Percentiles rank a stretch among this genome's conserved stretches.
phyloP scores from a whole-genome alignment of 306 rosid genomes.

The Acmispon strigosus region DNA sequence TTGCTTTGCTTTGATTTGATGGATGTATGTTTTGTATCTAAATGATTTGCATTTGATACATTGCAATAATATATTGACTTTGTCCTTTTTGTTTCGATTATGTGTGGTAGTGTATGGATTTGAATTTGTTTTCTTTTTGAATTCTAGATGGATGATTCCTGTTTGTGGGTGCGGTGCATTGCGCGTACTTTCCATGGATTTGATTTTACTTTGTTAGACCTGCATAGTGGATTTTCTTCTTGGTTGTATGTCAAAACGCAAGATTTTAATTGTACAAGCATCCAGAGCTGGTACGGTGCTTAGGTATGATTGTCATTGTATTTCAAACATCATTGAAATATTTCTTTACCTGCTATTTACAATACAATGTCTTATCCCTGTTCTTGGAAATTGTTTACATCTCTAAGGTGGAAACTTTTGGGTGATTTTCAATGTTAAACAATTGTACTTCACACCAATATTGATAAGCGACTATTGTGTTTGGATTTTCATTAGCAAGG shows the following conservation, averaged over 20 bases:
- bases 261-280: constrained; percentile 22
- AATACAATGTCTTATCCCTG: not conserved
- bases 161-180: constrained; percentile 52
- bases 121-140: constrained; percentile 32
- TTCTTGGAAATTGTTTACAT: not conserved
- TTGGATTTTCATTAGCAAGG: too few relatives aligned
- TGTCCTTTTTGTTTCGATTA: constrained; percentile 9
- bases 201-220: constrained; percentile 45
- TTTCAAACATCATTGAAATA: not conserved
- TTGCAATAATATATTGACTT: not conserved
- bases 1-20: constrained; percentile 19
- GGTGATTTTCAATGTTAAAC: not conserved
- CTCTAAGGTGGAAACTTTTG: not conserved
- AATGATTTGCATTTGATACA: constrained; percentile 6
- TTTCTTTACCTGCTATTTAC: not conserved
- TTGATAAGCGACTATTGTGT: not conserved
- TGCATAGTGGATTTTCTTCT: constrained; percentile 28
- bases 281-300: constrained; percentile 12
- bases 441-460: not conserved
- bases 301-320: constrained; percentile 12
- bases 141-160: constrained; percentile 90
- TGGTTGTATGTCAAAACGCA: constrained; percentile 16
- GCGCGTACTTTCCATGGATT: constrained; percentile 51
- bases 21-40: constrained; percentile 1
- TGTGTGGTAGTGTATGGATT: not conserved